Evolutionary conservation across 805 yeast genomes (phyloP), one percentile per base, ranked within the genome.

Genomic region (Wickerhamiella brachini): DNA sequence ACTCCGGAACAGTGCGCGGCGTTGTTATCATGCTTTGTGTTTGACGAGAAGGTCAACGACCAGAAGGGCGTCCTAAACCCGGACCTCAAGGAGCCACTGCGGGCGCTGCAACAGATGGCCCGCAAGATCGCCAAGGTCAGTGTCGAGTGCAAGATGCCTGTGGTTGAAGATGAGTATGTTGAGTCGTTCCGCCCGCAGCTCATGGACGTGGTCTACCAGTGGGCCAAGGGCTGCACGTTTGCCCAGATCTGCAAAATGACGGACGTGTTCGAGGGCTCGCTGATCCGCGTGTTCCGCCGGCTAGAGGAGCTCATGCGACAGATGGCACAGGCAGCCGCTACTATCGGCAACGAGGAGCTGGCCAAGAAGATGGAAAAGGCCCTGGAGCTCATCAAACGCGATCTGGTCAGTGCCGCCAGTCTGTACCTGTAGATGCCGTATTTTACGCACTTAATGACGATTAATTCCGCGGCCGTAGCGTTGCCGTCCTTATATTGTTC

Each of bases 201-300:
- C 54, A 90, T 93, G 97, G 97, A 89, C 65, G 97, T 93, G 49
- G 96, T 93, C 1, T 87, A 71, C 66, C 85, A 90, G 47, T 93
- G 99, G 99, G 87, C 96, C 66, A 82, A 83, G 64, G 97, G 97
- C 18, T 96, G 95, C 6, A 72, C 93, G 0, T 93, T 93, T 67
- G 90, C 97, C 0, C 96, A 90, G 65, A 90, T 93, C 56, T 90
- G 97, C 71, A 90, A 90, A 67, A 88, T 93, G 96, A 93, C 98
- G 0, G 98, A 93, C 64, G 97, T 93, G 44, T 93, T 90, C 59
- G 99, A 93, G 71, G 99, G 99, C 43, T 83, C 95, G 21, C 75
- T 93, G 63, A 90, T 93, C 57, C 80, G 99, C 65, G 85, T 86
- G 80, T 93, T 93, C 72, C 83, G 93, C 67, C 77, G 98, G 63